These are phyloP conservation scores for Selaginella moellendorffii DNA, from an alignment of 75 land plant species.

Conservation along the genomic window DNA sequence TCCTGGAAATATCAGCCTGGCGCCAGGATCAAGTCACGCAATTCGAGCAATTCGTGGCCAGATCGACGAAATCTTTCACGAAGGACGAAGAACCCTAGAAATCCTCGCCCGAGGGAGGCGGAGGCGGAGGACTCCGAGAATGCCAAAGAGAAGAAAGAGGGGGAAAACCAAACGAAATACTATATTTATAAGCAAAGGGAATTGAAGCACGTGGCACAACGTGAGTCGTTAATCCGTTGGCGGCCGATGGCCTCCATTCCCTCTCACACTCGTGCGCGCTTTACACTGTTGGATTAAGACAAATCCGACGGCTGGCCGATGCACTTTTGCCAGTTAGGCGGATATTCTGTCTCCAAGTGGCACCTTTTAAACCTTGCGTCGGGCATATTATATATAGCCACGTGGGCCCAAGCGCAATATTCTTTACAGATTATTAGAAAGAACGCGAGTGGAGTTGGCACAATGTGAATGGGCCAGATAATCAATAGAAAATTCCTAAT, in stretches of 20 bases:
- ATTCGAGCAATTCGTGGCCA: too few relatives aligned
- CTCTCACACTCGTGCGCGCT: background rate
- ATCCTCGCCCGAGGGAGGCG: background rate
- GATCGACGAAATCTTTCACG: too few relatives aligned
- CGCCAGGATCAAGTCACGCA: too few relatives aligned
- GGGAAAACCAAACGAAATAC: background rate
- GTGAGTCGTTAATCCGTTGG: background rate
- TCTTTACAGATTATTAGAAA: background rate
- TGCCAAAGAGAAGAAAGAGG: background rate
- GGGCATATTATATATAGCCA: background rate
- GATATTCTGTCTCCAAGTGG: background rate
- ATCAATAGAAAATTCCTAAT: too few relatives aligned
- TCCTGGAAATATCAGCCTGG: too few relatives aligned
- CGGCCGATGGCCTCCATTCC: background rate
- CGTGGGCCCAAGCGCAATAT: background rate
- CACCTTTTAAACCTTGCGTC: background rate
- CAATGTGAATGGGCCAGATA: background rate
- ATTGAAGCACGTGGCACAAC: background rate
- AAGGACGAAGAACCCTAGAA: constrained; percentile 1
- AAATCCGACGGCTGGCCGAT: background rate
- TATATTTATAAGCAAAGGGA: background rate
- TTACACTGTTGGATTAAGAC: background rate
- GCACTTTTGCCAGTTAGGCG: background rate
- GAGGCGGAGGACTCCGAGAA: too few relatives aligned
- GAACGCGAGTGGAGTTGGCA: background rate